Evolutionary conservation across 306 rosid genomes (phyloP), one percentile per base, ranked within the genome.

Genomic region (Cucurbita ficifolia): DNA sequence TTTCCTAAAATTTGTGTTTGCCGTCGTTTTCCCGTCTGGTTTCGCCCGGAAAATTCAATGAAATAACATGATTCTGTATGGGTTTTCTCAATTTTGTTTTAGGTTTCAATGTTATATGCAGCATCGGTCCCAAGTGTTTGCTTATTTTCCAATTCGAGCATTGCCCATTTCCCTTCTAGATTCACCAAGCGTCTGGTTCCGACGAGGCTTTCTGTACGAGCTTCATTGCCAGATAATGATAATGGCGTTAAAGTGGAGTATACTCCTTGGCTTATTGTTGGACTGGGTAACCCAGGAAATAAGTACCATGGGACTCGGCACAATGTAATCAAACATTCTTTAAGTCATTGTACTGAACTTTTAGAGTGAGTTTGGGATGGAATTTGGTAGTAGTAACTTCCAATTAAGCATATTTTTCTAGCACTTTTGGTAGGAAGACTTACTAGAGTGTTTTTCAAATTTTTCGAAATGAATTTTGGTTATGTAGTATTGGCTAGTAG

Each of bases 231-330:
- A 2, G 84, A 79, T 10, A 56, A 73, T 51, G 77, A 62, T 17
- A 85, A 83, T 78, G 88, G 80, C 45, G 76, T 76, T 70, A 80
- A 81, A 85, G 82, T 89, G 82, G 98, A 93, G 67, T 93, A 88
- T 86, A 93, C 98, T 75, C 98, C 98, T 67, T 93, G 98, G 98
- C 83, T 93, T 73, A 77, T 93, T 38, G 97, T 87, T 81, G 98
- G 98, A 21, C 76, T 93, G 93, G 98, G 98, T 45, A 93, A 93
- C 81, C 98, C 97, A 6, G 98, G 97, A 56, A 86, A 83, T 76
- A 89, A 90, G 82, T 94, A 90, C 80, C 90, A 90, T 48, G 95
- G 91, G 58, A 90, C 98, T 9, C 84, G 98, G 75, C 98, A 94
- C 90, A 94, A 90, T 80, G 98, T 94, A 89, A 73, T 36, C 13